A percentile compares a stretch with the other conserved stretches of the same genome.
phyloP scores from a whole-genome alignment of 2,329 filamentous ascomycete species.

The Colletotrichum somersetense region DNA sequence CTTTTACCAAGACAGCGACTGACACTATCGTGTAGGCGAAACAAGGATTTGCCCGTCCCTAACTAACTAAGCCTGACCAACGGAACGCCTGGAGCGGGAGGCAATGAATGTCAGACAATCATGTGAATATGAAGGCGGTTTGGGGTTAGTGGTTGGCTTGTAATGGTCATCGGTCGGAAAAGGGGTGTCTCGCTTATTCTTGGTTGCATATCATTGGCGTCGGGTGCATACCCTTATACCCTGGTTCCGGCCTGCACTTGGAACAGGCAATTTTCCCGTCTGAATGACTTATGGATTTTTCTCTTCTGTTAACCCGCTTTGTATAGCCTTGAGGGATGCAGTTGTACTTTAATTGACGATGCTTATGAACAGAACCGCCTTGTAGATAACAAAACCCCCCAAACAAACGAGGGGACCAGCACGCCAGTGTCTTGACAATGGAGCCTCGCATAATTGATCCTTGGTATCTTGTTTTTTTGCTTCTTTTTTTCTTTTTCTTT shows the following conservation, averaged over 20 bases:
- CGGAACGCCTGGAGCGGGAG: neutral
- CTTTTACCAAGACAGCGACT: conserved; percentile 38
- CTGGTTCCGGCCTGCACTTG: conserved; percentile 44
- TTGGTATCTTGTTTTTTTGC: neutral
- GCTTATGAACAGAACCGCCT: conserved; percentile 15
- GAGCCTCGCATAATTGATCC: neutral
- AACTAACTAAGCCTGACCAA: conserved; percentile 39
- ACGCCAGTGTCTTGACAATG: neutral
- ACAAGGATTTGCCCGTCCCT: conserved; percentile 59
- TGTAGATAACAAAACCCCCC: neutral
- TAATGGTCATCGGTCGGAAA: conserved; percentile 23
- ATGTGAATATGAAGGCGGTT: conserved; percentile 35
- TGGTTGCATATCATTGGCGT: conserved; percentile 52
- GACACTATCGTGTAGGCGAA: conserved; percentile 54
- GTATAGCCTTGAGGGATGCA: conserved; percentile 33
- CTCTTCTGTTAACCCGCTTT: conserved; percentile 29
- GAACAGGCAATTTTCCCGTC: conserved; percentile 51
- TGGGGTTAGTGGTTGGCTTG: conserved; percentile 7
- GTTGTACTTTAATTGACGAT: conserved; percentile 39
- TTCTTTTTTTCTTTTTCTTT: neutral
- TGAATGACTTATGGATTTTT: conserved; percentile 41
- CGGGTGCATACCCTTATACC: conserved; percentile 50
- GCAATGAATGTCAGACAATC: conserved; percentile 17
- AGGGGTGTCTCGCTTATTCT: conserved; percentile 28
- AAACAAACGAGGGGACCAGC: neutral